Evolutionary conservation across 1,284 basidiomycete genomes (phyloP).

Genomic region (Papiliotrema nemorosa): DNA sequence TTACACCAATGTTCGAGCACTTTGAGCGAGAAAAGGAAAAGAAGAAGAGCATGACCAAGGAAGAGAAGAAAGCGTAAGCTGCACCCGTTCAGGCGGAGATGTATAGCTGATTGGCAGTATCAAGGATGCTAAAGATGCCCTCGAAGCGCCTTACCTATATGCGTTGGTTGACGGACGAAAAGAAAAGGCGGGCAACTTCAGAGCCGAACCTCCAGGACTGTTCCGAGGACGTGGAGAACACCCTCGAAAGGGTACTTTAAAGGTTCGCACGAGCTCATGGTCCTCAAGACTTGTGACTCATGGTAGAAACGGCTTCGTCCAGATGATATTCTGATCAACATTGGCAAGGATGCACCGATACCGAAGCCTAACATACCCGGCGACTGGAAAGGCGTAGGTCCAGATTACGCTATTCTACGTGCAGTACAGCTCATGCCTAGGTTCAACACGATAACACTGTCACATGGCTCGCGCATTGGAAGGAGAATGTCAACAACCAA

Average conservation of each 20-base stretch:
- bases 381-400: constrained; percentile 64
- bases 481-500: constrained; percentile 87
- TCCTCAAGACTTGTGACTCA: constrained; percentile 13
- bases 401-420: too few relatives aligned
- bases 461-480: constrained; percentile 97
- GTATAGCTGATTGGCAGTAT: constrained; percentile 37
- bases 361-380: constrained; percentile 85
- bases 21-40: constrained; percentile 88
- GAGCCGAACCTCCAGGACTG: constrained; percentile 93
- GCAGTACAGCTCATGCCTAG: constrained; percentile 18
- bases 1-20: constrained; percentile 89
- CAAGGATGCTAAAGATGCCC: constrained; percentile 77
- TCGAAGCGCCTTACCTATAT: constrained; percentile 78
- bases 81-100: not conserved
- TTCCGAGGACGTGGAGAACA: constrained; percentile 98
- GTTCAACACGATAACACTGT: constrained; percentile 88
- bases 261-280: constrained; percentile 58
- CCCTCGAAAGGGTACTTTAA: constrained; percentile 93
- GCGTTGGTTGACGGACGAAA: constrained; percentile 91
- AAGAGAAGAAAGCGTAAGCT: constrained; percentile 74
- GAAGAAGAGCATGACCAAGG: constrained; percentile 80
- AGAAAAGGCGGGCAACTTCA: constrained; percentile 98
- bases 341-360: constrained; percentile 67
- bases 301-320: constrained; percentile 75
- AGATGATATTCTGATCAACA: constrained; percentile 92